Evolutionary conservation across 768 basidiomycete species (phyloP), one percentile per base, ranked within the genome.

Genomic region (Trametes maxima): DNA sequence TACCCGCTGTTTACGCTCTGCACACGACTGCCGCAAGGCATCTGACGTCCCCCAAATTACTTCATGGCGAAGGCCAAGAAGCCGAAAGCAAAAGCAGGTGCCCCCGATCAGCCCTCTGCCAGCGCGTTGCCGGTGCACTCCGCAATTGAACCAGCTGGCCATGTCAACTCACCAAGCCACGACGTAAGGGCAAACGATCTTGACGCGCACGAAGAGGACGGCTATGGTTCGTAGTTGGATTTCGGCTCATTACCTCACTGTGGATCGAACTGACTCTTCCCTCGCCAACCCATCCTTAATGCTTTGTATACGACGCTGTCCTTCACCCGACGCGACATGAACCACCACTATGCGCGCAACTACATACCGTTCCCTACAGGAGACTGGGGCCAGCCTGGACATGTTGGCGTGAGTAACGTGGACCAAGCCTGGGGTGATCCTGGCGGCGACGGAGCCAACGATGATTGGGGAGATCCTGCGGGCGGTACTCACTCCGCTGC

Each of bases 51-150:
- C 25, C 16, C 2, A 28, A 14, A 53, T 35, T 48, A 54, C 62
- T 42, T 37, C 49, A 64, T 64, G 62, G 62, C 62, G 25, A 64
- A 64, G 54, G 40, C 43, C 21, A 59, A 59, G 54, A 64, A 64
- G 44, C 37, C n/a, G 19, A 64, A 64, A 36, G 36, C 58, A 39
- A 64, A 64, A 48, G 39, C 42, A 5, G 7, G 39, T 36, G 48
- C 37, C 36, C 36, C 62, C 57, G 58, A 64, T 21, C 53, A 48
- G 13, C 33, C 57, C n/a, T 33, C 28, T 33, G 35, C 51, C 39
- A 58, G 25, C 40, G 46, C 47, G 28, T 57, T 54, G 28, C 50
- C 56, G 46, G 50, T 19, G 24, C 56, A 16, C 8, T 35, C 49
- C 7, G 14, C 11, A 25, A 17, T 47, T n/a, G 43, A 45, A 0